Evolutionary conservation across 2,329 filamentous ascomycete genomes (phyloP), one percentile per base, ranked within the genome.

Genomic region (Trichoderma sp.): DNA sequence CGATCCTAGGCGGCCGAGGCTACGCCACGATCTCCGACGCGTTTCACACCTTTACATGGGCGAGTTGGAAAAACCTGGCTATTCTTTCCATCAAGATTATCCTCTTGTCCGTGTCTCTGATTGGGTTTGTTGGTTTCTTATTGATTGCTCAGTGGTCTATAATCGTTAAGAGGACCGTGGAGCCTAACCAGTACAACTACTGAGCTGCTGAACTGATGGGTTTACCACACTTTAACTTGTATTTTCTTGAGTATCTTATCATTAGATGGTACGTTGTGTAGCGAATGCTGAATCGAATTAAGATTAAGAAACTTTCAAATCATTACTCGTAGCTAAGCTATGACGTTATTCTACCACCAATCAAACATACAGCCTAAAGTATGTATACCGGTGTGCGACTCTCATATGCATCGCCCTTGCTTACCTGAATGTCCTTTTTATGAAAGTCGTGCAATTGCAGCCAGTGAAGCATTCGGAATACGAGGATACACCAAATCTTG

Each of bases 31-130:
- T 95, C 77, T 80, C 88, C 62, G 92, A 95, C 76, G 94, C 94
- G 1, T 95, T 93, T 92, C 87, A 85, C 76, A 93, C 89, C 36
- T 95, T 97, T 80, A 89, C 91, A 79, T 88, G 88, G 80, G 85
- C 88, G 73, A 90, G 92, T 55, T 91, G 93, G 81, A 84, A 30
- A 15, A 39, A 57, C 7, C 15, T 68, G 34, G 81, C 94, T 77
- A 90, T 92, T 82, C 86, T 96, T 53, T 92, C 93, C 76, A 82
- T 86, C 81, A 97, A 97, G 88, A 85, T 91, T 76, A 85, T 90
- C 73, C 79, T 85, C 34, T 84, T 93, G 71, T 80, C 85, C 63
- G 68, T 88, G 20, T 85, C 81, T 4, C 75, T 87, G 15, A 78
- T 83, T 23, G 58, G n/a, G 5, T 36, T 61, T 15, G 32, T 61